A percentile compares a stretch with the other conserved stretches of the same genome.
phyloP scores from a whole-genome alignment of 345 rosid species.

The Crucihimalaya himalaica region DNA sequence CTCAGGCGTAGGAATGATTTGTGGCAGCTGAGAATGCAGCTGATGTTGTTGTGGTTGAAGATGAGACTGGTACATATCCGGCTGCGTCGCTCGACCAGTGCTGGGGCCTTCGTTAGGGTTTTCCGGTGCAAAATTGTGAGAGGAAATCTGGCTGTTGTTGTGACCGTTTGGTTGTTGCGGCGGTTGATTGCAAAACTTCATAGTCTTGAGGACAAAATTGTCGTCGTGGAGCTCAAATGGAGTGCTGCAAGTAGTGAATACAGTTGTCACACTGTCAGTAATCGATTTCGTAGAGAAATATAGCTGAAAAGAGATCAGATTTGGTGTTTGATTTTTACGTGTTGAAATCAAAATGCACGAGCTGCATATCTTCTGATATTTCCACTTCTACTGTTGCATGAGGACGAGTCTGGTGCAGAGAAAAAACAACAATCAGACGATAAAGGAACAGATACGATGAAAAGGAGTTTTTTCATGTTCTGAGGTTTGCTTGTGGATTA shows the following conservation, averaged over 20 bases:
- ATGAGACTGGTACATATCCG: constrained; percentile 30
- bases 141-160: constrained; percentile 26
- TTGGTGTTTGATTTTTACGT: constrained; percentile 50
- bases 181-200: constrained; percentile 74
- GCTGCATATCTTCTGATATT: constrained; percentile 99
- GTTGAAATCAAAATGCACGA: constrained; percentile 96
- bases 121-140: constrained; percentile 36
- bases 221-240: constrained; percentile 99
- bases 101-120: constrained; percentile 61
- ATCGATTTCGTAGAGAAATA: neutral
- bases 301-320: neutral
- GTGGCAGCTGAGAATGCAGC: constrained; percentile 33
- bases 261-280: neutral
- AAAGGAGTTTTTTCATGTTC: neutral
- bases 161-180: constrained; percentile 40
- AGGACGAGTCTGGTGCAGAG: constrained; percentile 72
- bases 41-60: constrained; percentile 26
- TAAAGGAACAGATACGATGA: neutral
- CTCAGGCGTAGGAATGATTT: constrained; percentile 44
- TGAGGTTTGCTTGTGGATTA: constrained; percentile 11
- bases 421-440: neutral
- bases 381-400: constrained; percentile 99
- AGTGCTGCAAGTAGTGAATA: constrained; percentile 58
- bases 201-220: constrained; percentile 93
- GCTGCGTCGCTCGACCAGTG: constrained; percentile 47